Evolutionary conservation across 305 asterid species (phyloP).

Genomic region (Fraxinus greggii): DNA sequence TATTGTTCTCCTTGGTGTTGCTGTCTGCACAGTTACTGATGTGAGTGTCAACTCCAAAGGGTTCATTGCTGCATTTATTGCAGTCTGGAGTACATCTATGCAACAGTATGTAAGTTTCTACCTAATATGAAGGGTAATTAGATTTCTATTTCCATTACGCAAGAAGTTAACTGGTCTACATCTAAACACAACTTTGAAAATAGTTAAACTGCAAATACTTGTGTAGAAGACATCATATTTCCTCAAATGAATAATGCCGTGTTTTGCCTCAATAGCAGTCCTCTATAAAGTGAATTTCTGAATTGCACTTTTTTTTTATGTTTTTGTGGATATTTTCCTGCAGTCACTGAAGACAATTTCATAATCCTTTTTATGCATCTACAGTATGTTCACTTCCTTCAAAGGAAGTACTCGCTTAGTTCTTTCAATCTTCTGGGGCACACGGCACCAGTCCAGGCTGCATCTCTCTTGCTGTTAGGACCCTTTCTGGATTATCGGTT

Average conservation of each 20-base stretch:
- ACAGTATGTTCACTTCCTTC: conserved; percentile 93
- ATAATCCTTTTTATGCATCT: conserved; percentile 24
- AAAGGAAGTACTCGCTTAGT: conserved; percentile 78
- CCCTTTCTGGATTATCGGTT: conserved; percentile 89
- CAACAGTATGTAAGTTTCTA: conserved; percentile 57
- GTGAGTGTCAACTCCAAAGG: conserved; percentile 63
- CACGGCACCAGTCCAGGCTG: conserved; percentile 93
- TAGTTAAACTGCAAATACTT: neutral
- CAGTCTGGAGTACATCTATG: conserved; percentile 59
- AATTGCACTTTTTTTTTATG: neutral
- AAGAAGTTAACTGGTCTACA: neutral
- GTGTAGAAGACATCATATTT: conserved; percentile 8
- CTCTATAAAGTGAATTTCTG: neutral
- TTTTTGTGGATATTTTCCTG: conserved; percentile 7
- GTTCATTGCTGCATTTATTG: conserved; percentile 54
- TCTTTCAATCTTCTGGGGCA: conserved; percentile 92
- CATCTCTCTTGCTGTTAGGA: conserved; percentile 60
- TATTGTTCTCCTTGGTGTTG: conserved; percentile 57
- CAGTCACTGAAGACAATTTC: conserved; percentile 18
- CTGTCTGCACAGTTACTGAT: conserved; percentile 60
- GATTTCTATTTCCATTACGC: neutral
- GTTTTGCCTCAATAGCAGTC: neutral
- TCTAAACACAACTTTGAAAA: conserved; percentile 14
- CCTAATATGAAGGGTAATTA: neutral
- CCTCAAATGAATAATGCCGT: conserved; percentile 9